Evolutionary conservation across 805 yeast species (phyloP).

Genomic region (Wilhelminamyces savonicus): DNA sequence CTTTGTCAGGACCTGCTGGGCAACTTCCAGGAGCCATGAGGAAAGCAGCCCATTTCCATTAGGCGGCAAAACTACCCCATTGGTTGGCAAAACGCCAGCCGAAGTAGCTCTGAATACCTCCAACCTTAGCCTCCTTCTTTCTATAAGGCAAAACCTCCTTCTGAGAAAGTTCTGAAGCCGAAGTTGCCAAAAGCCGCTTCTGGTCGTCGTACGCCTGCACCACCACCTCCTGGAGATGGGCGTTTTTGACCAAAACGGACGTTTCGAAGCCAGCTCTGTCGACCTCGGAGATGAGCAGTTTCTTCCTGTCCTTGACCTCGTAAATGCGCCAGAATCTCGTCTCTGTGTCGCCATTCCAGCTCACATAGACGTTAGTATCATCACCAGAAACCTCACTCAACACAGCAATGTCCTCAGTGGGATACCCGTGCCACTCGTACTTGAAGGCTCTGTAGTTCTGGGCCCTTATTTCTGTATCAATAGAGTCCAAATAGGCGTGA

Average conservation of each 20-base stretch:
- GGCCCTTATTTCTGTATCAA: constrained; percentile 13
- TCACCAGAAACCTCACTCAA: constrained; percentile 9
- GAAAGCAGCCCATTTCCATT: too few relatives aligned
- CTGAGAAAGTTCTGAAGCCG: too few relatives aligned
- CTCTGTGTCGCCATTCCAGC: constrained; percentile 35
- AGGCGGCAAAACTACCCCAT: too few relatives aligned
- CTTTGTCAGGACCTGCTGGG: too few relatives aligned
- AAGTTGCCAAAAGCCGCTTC: constrained; percentile 8
- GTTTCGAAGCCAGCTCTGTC: constrained; percentile 25
- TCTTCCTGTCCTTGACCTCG: constrained; percentile 7
- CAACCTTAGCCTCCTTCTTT: too few relatives aligned
- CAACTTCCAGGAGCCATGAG: too few relatives aligned
- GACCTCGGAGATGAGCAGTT: constrained; percentile 9
- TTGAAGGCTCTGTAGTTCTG: constrained; percentile 33
- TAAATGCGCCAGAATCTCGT: constrained; percentile 24
- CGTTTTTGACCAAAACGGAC: constrained; percentile 1
- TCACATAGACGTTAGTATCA: constrained; percentile 18
- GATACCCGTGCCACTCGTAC: constrained; percentile 26
- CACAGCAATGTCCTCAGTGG: constrained; percentile 26
- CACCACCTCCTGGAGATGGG: constrained; percentile 3
- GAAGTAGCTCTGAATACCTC: too few relatives aligned
- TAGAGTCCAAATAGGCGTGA: constrained; percentile 27
- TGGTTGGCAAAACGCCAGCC: too few relatives aligned
- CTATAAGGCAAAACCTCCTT: too few relatives aligned
- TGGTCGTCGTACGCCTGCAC: constrained; percentile 10